Evolutionary conservation across 805 yeast genomes (phyloP), one percentile per base, ranked within the genome.

Genomic region (Candida manassasensis): DNA sequence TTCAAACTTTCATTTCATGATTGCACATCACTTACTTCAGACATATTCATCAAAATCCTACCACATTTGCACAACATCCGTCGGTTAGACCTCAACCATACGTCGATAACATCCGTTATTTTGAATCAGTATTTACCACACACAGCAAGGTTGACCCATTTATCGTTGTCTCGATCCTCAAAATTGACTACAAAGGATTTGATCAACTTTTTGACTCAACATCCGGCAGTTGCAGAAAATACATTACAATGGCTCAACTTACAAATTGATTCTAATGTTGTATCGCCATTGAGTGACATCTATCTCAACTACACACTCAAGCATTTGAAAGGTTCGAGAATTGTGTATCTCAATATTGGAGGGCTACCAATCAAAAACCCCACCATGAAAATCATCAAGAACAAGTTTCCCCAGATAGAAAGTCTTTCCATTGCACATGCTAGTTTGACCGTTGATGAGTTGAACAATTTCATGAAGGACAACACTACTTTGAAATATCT

Each of bases 51-150:
- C 17, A 71, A 69, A 35, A 53, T 84, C 9, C 61, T 89, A 19
- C 81, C 84, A 2, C 73, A 69, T 33, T 61, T 81, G 30, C 61
- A 67, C 17, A 63, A 69, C 39, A 59, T 88, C 34, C 75, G 76
- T 43, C 74, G 86, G 42, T 62, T 88, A 19, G 97, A 88, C 53
- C 64, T 89, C 33, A 78, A 84, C 11, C 95, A 86, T 49, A 88
- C 96, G 0, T 77, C 81, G 29, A 75, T 88, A 27, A 78, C 81
- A 1, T 79, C 84, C 3, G 67, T 72, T n/a, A 73, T 76, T 0
- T 66, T 88, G 26, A 55, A 63, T 37, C 59, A 69, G 15, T 49
- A 50, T 37, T 55, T 87, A 15, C 83, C 86, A 2, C 62, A 59
- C 11, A 50, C 77, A 11, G 77, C 81, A 13, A 64, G 71, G 45